Base-by-base conservation (phyloP, 768 basidiomycete species). In the Mycena floridula region DNA sequence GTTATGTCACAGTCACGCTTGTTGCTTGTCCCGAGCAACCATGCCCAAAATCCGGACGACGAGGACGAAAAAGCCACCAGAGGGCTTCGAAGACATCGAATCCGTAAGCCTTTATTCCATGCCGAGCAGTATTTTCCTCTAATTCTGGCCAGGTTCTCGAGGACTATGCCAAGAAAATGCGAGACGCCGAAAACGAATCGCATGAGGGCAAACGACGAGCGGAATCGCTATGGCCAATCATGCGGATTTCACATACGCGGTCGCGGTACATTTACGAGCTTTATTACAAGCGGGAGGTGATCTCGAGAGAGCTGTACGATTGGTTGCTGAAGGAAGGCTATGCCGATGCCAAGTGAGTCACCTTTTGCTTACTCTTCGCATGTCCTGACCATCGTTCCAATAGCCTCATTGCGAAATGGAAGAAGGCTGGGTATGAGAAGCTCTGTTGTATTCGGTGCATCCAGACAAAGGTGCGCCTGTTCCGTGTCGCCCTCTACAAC, bases 121-220 rank as follows among this genome's bases (percentile, higher is more conserved):
- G 20, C 28, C 3, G 25, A 13, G 21, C 18, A 16, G 18, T 47
- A 24, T 42, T 43, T 15, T 36, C 27, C 35, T 30, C 15, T 21
- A 27, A 37, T 23, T n/a, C 40, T 25, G 20, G 21, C 50, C 48
- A 95, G 87, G 85, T 97, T 54, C 85, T 98, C 53, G 96, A 98
- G 54, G 96, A 98, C 67, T 99, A 98, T 62, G 89, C 90, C 36
- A 90, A 92, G 72, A 98, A 96, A 72, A 99, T 99, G 96, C 75
- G 96, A 44, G 96, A 99, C 65, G 96, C 89, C 1, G 96, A 99
- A 74, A 96, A 94, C 59, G 96, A 99, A 68, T 83, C 85, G 2
- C 96, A 99, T 62, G 96, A 99, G 63, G 96, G 96, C 50, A 98
- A 99, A 64, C 89, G 93, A 61, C 92, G 88, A 65, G 79, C 85